Base-by-base conservation (phyloP, 768 basidiomycete species). In the Coprinellus micaceus region DNA sequence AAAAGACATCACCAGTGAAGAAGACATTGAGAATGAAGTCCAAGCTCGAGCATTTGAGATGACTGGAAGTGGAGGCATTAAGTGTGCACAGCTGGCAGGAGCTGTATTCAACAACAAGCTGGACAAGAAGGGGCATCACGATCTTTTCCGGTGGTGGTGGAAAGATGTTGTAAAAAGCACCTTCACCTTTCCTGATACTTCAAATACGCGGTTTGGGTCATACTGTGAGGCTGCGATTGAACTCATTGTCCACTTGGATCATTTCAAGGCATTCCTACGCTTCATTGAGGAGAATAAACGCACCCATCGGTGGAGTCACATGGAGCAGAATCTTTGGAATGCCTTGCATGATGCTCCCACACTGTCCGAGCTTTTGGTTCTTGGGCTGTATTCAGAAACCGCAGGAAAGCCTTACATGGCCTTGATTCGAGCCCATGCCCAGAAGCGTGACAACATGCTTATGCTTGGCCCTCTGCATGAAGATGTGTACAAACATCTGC, bases 101-200 rank as follows among this genome's bases (percentile, higher is more conserved):
- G 61, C 62, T 2, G 45, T 74, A 2, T 65, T 72, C 2, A 65
- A 69, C 46, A 46, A 74, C 58, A 73, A 73, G 57, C 63, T 70
- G 54, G 66, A 73, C 46, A 75, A 73, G 58, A 69, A 70, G 33
- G 74, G 73, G 19, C 63, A 69, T 47, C 66, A 68, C 54, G 66
- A 71, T 59, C 24, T 48, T 1, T 62, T 65, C 54, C 26, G 53
- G 1, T 52, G 26, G 29, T 66, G 59, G 56, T 64, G 56, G 59
- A 15, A 26, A 13, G 46, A 53, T n/a, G 24, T 62, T 40, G 19
- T 60, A 19, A 54, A 54, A 36, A 52, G 10, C 17, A 30, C 28
- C 22, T 63, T 66, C 24, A 61, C 58, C 28, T 67, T 66, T 60
- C 68, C 65, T 22, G 61, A 67, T 51, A 65, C 63, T n/a, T 65